Conservation (phyloP, 805 yeast species). For the Yarrowia deformans region DNA sequence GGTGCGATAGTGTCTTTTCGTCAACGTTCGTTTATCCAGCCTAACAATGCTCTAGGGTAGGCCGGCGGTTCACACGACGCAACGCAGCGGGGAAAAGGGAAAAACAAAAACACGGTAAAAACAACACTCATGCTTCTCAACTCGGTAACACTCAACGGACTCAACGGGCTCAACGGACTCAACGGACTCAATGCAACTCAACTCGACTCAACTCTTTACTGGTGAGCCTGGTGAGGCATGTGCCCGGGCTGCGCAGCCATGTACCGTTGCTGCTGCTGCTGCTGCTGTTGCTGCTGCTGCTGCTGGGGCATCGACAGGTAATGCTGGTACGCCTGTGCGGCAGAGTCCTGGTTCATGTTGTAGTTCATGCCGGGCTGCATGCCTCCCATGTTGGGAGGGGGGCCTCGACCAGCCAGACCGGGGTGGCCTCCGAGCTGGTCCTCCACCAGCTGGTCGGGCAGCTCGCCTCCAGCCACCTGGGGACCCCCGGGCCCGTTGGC, state of each 20-base stretch:
- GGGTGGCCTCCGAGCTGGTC: constrained; percentile 42
- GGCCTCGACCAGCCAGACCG: constrained; percentile 43
- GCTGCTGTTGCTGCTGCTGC: constrained; percentile 46
- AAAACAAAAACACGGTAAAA: neutral
- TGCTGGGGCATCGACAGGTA: constrained; percentile 55
- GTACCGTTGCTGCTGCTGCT: constrained; percentile 48
- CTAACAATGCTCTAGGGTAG: constrained; percentile 20
- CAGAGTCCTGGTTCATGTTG: constrained; percentile 56
- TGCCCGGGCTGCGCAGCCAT: constrained; percentile 44
- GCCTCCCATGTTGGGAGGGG: constrained; percentile 45
- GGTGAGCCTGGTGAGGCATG: constrained; percentile 39
- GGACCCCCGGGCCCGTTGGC: constrained; percentile 40
- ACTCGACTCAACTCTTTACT: constrained; percentile 10
- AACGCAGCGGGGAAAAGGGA: neutral
- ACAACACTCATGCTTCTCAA: neutral
- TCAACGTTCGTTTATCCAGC: neutral
- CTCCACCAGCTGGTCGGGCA: constrained; percentile 43
- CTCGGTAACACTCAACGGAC: neutral
- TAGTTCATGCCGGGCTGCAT: constrained; percentile 50
- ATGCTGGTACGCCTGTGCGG: constrained; percentile 66
- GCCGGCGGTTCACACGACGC: neutral
- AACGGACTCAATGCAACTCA: neutral
- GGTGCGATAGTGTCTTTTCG: neutral
- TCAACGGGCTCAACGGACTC: neutral
- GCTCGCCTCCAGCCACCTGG: constrained; percentile 33